Conservation (phyloP, 2,329 filamentous ascomycete genomes). For the Fonsecaea pugnacius region DNA sequence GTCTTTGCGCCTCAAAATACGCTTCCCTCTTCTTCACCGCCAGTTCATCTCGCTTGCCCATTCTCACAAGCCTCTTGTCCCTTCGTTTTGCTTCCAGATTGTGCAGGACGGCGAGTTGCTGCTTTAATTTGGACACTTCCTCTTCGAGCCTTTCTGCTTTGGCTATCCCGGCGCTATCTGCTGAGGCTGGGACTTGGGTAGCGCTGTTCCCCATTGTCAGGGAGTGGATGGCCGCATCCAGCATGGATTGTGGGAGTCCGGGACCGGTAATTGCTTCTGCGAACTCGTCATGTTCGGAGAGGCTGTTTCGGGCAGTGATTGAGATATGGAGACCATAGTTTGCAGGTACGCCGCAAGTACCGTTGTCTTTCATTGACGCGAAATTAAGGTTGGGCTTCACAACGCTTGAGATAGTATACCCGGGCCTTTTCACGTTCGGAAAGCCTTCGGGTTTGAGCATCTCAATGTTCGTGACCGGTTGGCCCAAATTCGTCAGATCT, state of each 20-base stretch:
- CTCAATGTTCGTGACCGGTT: slow-evolving; percentile 79
- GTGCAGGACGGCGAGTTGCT: slow-evolving; percentile 39
- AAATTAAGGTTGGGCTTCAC: slow-evolving; percentile 70
- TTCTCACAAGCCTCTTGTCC: slow-evolving; percentile 43
- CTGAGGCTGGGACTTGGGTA: background rate
- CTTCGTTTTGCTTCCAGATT: slow-evolving; percentile 48
- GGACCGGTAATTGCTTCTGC: slow-evolving; percentile 31
- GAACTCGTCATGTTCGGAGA: slow-evolving; percentile 51
- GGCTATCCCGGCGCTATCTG: slow-evolving; percentile 37
- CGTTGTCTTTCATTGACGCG: slow-evolving; percentile 43
- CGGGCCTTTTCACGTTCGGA: slow-evolving; percentile 43
- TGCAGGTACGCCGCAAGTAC: slow-evolving; percentile 44
- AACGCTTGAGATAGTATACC: slow-evolving; percentile 63
- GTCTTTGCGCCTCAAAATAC: slow-evolving; percentile 52
- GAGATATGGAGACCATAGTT: slow-evolving; percentile 49
- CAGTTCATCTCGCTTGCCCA: slow-evolving; percentile 47
- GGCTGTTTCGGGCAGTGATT: slow-evolving; percentile 45
- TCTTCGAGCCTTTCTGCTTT: slow-evolving; percentile 41
- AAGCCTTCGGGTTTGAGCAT: slow-evolving; percentile 68
- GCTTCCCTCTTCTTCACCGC: slow-evolving; percentile 48
- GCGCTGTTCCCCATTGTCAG: slow-evolving; percentile 17
- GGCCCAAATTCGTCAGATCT: slow-evolving; percentile 72
- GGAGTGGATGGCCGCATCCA: slow-evolving; percentile 37
- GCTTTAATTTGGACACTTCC: slow-evolving; percentile 48
- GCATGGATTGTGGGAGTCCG: slow-evolving; percentile 29